Percentiles rank a stretch among this genome's conserved stretches.
Conservation (phyloP, 2,329 filamentous ascomycete genomes). For the Aspergillus ruber region DNA sequence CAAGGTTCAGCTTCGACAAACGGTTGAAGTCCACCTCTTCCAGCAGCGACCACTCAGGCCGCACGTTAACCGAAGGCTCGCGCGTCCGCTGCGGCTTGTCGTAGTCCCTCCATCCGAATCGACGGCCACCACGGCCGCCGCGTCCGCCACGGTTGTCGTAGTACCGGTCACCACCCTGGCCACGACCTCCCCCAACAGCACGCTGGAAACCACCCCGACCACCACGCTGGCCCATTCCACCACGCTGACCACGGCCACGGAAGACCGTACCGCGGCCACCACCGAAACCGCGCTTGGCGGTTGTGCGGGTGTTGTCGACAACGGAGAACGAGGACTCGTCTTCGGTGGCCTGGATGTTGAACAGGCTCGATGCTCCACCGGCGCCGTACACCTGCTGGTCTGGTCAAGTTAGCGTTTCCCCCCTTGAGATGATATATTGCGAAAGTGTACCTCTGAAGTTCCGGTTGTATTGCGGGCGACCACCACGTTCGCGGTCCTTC, state of each 20-base stretch:
- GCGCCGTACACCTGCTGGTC: constrained; percentile 97
- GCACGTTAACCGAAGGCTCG: constrained; percentile 92
- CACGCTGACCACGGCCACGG: constrained; percentile 69
- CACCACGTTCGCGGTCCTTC: constrained; percentile 66
- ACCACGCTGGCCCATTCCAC: constrained; percentile 66
- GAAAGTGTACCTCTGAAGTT: constrained; percentile 74
- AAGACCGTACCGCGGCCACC: constrained; percentile 86
- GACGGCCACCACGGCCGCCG: constrained; percentile 67
- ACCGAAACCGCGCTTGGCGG: constrained; percentile 73
- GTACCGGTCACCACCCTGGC: constrained; percentile 56
- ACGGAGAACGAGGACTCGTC: constrained; percentile 98
- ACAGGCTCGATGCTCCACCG: constrained; percentile 68
- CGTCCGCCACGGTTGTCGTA: constrained; percentile 68
- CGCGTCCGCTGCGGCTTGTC: constrained; percentile 97
- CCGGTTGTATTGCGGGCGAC: constrained; percentile 82
- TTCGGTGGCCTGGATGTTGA: constrained; percentile 85
- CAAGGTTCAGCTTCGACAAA: constrained; percentile 89
- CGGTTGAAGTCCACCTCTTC: constrained; percentile 99
- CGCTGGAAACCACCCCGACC: constrained; percentile 68
- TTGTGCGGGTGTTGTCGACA: constrained; percentile 88
- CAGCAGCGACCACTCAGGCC: constrained; percentile 87
- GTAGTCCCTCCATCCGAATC: constrained; percentile 98
- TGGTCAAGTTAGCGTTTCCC: constrained; percentile 31
- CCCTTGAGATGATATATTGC: no score
- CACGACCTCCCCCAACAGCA: constrained; percentile 60